These are phyloP conservation scores for Cylindrotheca closterium DNA, from an alignment of 108 stramenopile species.

Conservation along the genomic window DNA sequence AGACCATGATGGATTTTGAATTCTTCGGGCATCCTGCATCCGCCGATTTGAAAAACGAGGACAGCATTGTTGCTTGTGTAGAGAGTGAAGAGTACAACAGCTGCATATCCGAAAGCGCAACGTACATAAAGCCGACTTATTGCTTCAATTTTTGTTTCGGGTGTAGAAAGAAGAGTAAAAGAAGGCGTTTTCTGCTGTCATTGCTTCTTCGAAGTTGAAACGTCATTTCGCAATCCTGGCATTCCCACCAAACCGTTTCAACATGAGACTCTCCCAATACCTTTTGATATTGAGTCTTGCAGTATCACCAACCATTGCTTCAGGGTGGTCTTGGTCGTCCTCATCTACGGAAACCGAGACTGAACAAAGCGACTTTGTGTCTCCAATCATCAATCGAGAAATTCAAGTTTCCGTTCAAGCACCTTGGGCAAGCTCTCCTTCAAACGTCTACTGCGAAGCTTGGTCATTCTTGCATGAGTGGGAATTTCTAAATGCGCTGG, in stretches of 20 bases:
- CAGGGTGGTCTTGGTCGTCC: neutral
- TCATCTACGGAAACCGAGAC: neutral
- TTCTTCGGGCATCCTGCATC: too few relatives aligned
- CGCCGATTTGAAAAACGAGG: too few relatives aligned
- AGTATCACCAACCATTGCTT: neutral
- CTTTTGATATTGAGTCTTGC: neutral
- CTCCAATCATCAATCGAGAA: conserved; percentile 71
- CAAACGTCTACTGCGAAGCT: conserved; percentile 79
- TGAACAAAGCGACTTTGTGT: conserved; percentile 27
- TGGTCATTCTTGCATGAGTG: conserved; percentile 40
- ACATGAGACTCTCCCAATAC: neutral
- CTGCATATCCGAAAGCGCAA: too few relatives aligned
- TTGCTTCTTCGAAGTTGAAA: neutral
- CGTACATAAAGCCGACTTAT: too few relatives aligned
- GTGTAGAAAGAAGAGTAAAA: too few relatives aligned
- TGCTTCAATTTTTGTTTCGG: too few relatives aligned
- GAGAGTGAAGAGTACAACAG: too few relatives aligned
- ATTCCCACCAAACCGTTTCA: too few relatives aligned
- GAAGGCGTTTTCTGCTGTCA: neutral
- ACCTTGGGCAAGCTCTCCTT: conserved; percentile 56
- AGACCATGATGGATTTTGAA: too few relatives aligned
- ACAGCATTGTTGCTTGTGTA: too few relatives aligned
- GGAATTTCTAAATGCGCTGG: conserved; percentile 39
- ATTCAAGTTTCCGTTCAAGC: conserved; percentile 68
- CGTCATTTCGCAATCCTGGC: too few relatives aligned